Evolutionary conservation across 176 grass and related monocot genomes (phyloP).

Genomic region (Stipa capillata): DNA sequence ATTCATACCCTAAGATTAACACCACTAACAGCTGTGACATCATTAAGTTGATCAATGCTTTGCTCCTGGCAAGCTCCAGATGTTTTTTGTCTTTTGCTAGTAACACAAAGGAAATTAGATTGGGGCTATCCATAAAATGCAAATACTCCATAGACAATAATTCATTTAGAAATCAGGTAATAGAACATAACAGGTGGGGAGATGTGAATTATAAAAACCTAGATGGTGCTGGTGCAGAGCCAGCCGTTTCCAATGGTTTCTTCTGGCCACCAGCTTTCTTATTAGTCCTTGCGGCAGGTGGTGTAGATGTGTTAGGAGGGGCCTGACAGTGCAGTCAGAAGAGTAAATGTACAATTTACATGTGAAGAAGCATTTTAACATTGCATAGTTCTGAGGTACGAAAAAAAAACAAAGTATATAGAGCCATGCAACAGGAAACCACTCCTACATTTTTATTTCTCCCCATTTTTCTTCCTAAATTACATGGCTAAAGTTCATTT

Average conservation of each 20-base stretch:
- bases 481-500: not conserved
- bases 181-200: not conserved
- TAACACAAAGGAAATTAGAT: constrained; percentile 31
- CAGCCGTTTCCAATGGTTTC: constrained; percentile 61
- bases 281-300: constrained; percentile 30
- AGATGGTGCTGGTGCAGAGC: constrained; percentile 46
- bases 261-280: constrained; percentile 92
- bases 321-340: constrained; percentile 36
- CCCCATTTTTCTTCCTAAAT: not conserved
- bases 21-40: constrained; percentile 97
- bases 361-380: not conserved
- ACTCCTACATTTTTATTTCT: constrained; percentile 1
- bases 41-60: constrained; percentile 98
- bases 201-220: constrained; percentile 40
- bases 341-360: not conserved
- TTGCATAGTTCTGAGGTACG: not conserved
- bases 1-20: constrained; percentile 86
- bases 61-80: constrained; percentile 77
- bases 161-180: constrained; percentile 19
- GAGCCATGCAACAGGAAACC: not conserved
- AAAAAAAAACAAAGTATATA: not conserved
- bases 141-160: not conserved
- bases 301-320: constrained; percentile 30
- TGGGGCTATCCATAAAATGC: constrained; percentile 7
- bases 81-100: constrained; percentile 92